Base-by-base conservation (phyloP, 225 moss, liverwort and hornwort genomes). In the Rhytidiadelphus loreus region DNA sequence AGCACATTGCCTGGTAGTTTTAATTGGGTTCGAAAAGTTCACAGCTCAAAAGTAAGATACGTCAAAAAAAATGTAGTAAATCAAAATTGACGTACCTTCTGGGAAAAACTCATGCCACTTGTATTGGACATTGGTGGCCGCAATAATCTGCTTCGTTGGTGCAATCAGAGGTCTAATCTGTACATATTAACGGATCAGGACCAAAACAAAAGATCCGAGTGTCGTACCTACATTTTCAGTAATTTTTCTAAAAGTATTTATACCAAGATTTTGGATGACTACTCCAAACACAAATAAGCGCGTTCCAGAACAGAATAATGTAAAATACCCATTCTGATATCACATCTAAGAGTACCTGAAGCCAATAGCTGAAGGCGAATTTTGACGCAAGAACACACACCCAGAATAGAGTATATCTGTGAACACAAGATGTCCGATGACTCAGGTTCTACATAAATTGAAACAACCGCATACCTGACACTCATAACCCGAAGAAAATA, bases 291-390 rank as follows among this genome's bases (percentile, higher is more conserved):
- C 55, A 64, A 91, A 68, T 57, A 79, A 65, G 37, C 37, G 73
- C 26, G 35, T 65, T 53, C n/a, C 62, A 75, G 28, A 75, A 68
- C 35, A 87, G 50, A 80, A n/a, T 28, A 13, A 41, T 79, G 35
- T 55, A 52, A 13, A 58, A 87, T 57, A 50, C 52, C 78, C 50
- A 61, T 69, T 84, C 75, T 75, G 46, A 50, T 78, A 35, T 64
- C n/a, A 69, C 69, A 79, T 35, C 69, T 82, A 33, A 35, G 77
- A 81, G 60, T 87, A 98, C 98, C 97, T 98, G 98, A 83, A 97
- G 93, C 91, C 93, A 97, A 93, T 98, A 98, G 86, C 98, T 98
- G 93, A 98, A 98, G 87, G 95, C 39, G 79, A 98, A 98, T 83
- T 98, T 98, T 85, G 96, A 95, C 32, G 88, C 44, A 77, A 97